These are phyloP conservation scores for Daldinia vernicosa DNA, from an alignment of 495 filamentous ascomycete genomes.

Conservation along the genomic window DNA sequence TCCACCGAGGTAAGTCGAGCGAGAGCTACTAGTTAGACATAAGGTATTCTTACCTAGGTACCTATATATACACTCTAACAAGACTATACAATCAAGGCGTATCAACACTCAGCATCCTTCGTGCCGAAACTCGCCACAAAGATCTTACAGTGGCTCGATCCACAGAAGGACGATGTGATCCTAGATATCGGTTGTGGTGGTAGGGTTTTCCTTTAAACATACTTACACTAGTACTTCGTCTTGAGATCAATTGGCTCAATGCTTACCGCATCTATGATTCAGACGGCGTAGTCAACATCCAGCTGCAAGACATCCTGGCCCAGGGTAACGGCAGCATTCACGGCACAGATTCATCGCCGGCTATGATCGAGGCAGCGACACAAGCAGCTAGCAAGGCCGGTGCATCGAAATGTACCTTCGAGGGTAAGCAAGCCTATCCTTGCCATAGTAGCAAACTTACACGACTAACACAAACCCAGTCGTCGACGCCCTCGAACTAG, in stretches of 20 bases:
- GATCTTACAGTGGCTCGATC: slow-evolving; percentile 71
- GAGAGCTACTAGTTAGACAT: neutral
- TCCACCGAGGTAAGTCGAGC: slow-evolving; percentile 58
- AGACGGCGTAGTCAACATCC: slow-evolving; percentile 71
- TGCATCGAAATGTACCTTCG: slow-evolving; percentile 52
- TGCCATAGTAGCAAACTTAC: neutral
- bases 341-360: slow-evolving; percentile 71
- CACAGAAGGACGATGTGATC: slow-evolving; percentile 67
- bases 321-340: slow-evolving; percentile 58
- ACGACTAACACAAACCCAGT: slow-evolving; percentile 32
- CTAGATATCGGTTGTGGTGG: slow-evolving; percentile 81
- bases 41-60: too few species aligned
- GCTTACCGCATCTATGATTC: neutral
- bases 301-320: slow-evolving; percentile 57
- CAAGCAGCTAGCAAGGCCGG: slow-evolving; percentile 39
- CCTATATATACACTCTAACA: neutral
- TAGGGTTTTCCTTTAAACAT: slow-evolving; percentile 33
- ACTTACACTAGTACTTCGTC: neutral
- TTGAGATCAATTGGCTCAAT: neutral
- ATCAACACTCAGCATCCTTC: slow-evolving; percentile 73
- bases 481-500: slow-evolving; percentile 49
- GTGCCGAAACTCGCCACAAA: slow-evolving; percentile 73
- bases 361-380: slow-evolving; percentile 69
- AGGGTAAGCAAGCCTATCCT: slow-evolving; percentile 46
- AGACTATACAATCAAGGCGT: slow-evolving; percentile 56